phyloP scores from a whole-genome alignment of 2,329 filamentous ascomycete genomes.

The Aspergillus pseudonomiae region DNA sequence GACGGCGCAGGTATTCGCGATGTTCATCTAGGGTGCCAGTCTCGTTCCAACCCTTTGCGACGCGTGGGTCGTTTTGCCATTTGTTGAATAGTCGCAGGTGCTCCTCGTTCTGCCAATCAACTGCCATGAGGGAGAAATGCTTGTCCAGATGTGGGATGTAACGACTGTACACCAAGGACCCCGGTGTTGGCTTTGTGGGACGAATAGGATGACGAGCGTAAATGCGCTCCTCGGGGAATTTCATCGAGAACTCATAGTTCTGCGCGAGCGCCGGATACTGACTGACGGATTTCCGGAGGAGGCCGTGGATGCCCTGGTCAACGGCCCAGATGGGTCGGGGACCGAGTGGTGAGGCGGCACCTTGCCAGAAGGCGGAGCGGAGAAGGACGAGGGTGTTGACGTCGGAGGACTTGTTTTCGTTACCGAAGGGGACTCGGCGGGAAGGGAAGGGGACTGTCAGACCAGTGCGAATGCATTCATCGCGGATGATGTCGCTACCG shows the following conservation, averaged over 20 bases:
- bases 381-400: constrained; percentile 50
- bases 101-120: constrained; percentile 66
- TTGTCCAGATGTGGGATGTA: constrained; percentile 76
- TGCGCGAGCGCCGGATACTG: constrained; percentile 43
- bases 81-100: constrained; percentile 73
- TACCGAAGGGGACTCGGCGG: constrained; percentile 24
- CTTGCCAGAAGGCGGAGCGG: constrained; percentile 68
- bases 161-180: constrained; percentile 73
- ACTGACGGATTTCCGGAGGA: constrained; percentile 26
- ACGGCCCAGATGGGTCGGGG: constrained; percentile 65
- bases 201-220: constrained; percentile 72
- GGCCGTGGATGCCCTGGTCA: constrained; percentile 41
- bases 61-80: constrained; percentile 84
- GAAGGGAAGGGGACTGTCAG: constrained; percentile 29
- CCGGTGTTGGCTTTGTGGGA: constrained; percentile 70
- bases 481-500: constrained; percentile 42
- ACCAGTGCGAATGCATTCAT: constrained; percentile 44
- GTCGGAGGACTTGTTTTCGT: constrained; percentile 21
- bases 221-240: constrained; percentile 51
- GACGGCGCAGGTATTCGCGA: constrained; percentile 67
- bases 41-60: constrained; percentile 79
- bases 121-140: constrained; percentile 75
- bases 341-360: constrained; percentile 68
- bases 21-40: constrained; percentile 76
- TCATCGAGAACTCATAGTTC: constrained; percentile 40